Evolutionary conservation across 306 rosid genomes (phyloP), one percentile per base, ranked within the genome.

Genomic region (Adenanthera pavonina): DNA sequence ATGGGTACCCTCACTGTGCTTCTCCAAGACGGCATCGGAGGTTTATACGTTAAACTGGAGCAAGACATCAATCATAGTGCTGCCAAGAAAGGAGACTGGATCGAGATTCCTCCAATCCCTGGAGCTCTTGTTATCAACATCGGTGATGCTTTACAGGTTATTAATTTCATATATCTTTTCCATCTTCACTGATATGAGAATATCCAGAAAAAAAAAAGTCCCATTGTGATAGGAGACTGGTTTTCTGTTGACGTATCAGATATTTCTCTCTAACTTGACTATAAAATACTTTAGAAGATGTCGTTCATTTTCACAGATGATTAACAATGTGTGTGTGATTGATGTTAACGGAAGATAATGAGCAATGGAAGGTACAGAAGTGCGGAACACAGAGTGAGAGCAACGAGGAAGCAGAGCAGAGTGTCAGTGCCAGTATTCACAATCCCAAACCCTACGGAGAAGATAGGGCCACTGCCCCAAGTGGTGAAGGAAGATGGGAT

Each of bases 291-390:
- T 25, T 25, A 25, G 30, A 25, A 25, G 30, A 25, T 25, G 30
- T 25, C 1, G 30, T 25, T 25, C 30, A 52, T n/a, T 15, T 16
- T 52, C 19, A 52, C 57, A 15, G 1, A 4, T 54, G 25, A 17
- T 4, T 16, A 17, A 54, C 9, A 6, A 54, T 54, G 12, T 36
- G 3, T 69, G n/a, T 66, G 0, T 7, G 11, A 25, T 25, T 79
- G 41, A 15, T 69, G 33, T 38, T 30, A 25, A 25, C 30, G 67
- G 17, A 60, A 60, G 61, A 85, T 88, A 80, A 33, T 92, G n/a
- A 92, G 92, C 76, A 90, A 90, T 81, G 94, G 94, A 14, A 89
- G 73, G 85, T 90, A 90, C 38, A 86, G 84, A 82, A 92, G 93
- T 68, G 88, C 92, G 13, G 93, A 90, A 71, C 94, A 90, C 80